A percentile compares a stretch with the other conserved stretches of the same genome.
Evolutionary conservation across 768 basidiomycete genomes (phyloP).

Genomic region (Tulasnella sp.): DNA sequence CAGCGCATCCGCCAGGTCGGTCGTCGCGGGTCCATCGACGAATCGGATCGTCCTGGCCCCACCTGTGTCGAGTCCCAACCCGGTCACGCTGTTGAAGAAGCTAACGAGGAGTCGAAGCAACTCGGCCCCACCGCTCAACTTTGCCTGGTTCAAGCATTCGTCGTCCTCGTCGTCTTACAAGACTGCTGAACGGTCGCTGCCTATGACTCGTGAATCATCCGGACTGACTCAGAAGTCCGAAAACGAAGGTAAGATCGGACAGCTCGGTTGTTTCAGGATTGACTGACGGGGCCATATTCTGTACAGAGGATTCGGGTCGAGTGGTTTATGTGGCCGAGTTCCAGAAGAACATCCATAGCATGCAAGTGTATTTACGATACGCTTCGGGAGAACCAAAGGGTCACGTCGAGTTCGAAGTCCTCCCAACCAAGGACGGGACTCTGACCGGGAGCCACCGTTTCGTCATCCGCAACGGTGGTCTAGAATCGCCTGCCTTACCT

Average conservation of each 20-base stretch:
- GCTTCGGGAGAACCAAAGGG: slow-evolving; percentile 32
- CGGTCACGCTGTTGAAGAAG: neutral
- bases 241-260: neutral
- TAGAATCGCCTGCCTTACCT: slow-evolving; percentile 44
- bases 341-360: slow-evolving; percentile 73
- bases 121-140: slow-evolving; percentile 27
- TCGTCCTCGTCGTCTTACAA: neutral
- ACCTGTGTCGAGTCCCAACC: neutral
- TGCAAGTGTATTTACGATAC: slow-evolving; percentile 62
- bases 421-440: slow-evolving; percentile 27
- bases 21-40: neutral
- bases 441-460: slow-evolving; percentile 41
- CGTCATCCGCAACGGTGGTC: slow-evolving; percentile 47
- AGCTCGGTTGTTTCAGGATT: neutral
- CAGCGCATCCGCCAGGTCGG: neutral
- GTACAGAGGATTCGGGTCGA: slow-evolving; percentile 14
- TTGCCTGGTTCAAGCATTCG: slow-evolving; percentile 9
- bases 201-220: neutral
- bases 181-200: neutral
- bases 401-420: slow-evolving; percentile 58
- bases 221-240: neutral
- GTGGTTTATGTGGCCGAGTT: slow-evolving; percentile 58
- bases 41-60: neutral
- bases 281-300: slow-evolving; percentile 22
- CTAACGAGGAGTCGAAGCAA: slow-evolving; percentile 25